Evolutionary conservation across 331 rosid genomes (phyloP).

Genomic region (Quercus tomentella): DNA sequence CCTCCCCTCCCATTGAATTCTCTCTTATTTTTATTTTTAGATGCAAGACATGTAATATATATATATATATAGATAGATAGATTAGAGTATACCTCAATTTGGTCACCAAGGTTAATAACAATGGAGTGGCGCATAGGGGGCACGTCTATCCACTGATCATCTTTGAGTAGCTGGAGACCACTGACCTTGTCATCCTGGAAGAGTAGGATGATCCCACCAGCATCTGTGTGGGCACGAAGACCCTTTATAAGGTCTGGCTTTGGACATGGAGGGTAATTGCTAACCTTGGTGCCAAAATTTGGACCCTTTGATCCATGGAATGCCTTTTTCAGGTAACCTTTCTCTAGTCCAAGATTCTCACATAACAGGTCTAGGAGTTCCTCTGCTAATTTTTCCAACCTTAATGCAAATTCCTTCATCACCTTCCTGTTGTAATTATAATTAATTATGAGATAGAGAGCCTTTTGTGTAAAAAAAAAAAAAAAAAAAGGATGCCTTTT

Average conservation of each 20-base stretch:
- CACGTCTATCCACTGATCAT: constrained; percentile 87
- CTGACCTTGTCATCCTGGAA: constrained; percentile 92
- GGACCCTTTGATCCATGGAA: constrained; percentile 83
- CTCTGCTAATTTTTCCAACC: constrained; percentile 72
- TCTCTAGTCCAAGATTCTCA: constrained; percentile 91
- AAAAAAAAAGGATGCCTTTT: not conserved
- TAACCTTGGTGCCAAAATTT: constrained; percentile 89
- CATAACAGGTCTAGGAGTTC: constrained; percentile 75
- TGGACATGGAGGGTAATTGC: constrained; percentile 92
- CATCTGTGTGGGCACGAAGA: constrained; percentile 92
- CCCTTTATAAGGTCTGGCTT: constrained; percentile 85
- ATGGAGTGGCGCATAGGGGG: constrained; percentile 96
- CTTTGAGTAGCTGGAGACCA: constrained; percentile 88
- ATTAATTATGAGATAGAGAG: not conserved
- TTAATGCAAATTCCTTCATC: constrained; percentile 79
- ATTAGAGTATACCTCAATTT: constrained; percentile 62
- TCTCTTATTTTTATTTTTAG: too few relatives aligned
- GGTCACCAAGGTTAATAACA: constrained; percentile 88
- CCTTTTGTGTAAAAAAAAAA: too few relatives aligned
- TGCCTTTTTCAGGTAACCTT: constrained; percentile 81
- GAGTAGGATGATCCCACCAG: constrained; percentile 86
- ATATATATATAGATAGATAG: too few relatives aligned
- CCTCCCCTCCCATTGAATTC: too few relatives aligned
- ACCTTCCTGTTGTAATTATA: constrained; percentile 38
- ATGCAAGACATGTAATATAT: too few relatives aligned